Percentiles rank a stretch among this genome's conserved stretches.
phyloP scores from a whole-genome alignment of 2,329 filamentous ascomycete species.

The Fusarium drepaniforme region DNA sequence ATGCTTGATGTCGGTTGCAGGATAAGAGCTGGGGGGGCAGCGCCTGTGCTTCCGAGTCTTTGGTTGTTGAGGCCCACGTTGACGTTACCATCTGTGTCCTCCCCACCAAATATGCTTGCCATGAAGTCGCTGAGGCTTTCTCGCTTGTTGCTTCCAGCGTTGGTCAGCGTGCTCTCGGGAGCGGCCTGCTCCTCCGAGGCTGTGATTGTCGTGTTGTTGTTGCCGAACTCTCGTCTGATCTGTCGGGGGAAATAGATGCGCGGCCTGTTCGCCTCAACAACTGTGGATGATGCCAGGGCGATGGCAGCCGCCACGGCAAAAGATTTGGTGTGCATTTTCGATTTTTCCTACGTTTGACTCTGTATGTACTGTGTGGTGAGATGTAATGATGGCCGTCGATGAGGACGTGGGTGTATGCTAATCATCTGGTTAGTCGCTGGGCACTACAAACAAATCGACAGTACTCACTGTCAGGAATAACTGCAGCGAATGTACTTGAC shows the following conservation, averaged over 20 bases:
- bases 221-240: conserved; percentile 62
- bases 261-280: conserved; percentile 59
- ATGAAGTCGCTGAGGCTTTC: conserved; percentile 40
- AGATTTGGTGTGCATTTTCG: conserved; percentile 64
- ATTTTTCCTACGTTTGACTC: conserved; percentile 21
- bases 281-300: conserved; percentile 60
- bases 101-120: conserved; percentile 37
- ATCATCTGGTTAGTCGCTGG: neutral
- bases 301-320: conserved; percentile 61
- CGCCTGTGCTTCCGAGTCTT: conserved; percentile 29
- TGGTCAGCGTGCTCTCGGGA: conserved; percentile 23
- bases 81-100: conserved; percentile 1
- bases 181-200: conserved; percentile 34
- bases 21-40: conserved; percentile 28
- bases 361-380: conserved; percentile 35
- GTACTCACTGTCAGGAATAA: conserved; percentile 60
- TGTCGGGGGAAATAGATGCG: conserved; percentile 70
- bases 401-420: conserved; percentile 38
- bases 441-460: neutral
- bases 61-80: conserved; percentile 14
- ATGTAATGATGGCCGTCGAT: conserved; percentile 33
- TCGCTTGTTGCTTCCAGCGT: conserved; percentile 25
- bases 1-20: conserved; percentile 37
- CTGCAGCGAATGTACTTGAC: conserved; percentile 72
- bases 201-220: conserved; percentile 56